phyloP scores from a whole-genome alignment of 148 eudicot species.

The Diospyros kaki region DNA sequence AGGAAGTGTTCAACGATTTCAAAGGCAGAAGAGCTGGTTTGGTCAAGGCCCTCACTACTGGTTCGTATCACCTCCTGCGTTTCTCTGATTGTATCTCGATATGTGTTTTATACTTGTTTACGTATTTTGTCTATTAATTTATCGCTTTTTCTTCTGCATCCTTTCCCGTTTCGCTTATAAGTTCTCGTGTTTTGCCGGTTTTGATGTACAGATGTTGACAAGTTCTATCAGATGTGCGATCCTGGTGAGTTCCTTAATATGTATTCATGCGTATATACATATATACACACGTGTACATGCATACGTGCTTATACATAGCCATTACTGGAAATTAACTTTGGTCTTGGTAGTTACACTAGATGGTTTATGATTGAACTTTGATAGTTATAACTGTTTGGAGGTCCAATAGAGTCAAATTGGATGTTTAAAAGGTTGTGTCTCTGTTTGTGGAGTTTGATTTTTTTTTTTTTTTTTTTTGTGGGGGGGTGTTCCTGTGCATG shows the following conservation, averaged over 20 bases:
- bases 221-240: constrained; percentile 17
- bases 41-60: constrained; percentile 67
- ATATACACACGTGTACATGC: neutral
- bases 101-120: neutral
- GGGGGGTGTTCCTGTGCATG: too few species aligned
- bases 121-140: neutral
- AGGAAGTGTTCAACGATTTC: constrained; percentile 69
- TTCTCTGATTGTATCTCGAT: neutral
- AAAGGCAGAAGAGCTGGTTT: constrained; percentile 63
- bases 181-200: neutral
- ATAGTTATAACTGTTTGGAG: neutral
- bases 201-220: constrained; percentile 4
- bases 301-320: neutral
- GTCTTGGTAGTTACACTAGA: neutral
- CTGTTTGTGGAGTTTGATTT: too few species aligned
- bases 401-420: neutral
- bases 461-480: too few species aligned
- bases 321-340: neutral
- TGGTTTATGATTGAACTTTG: neutral
- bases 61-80: constrained; percentile 18
- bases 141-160: too few species aligned
- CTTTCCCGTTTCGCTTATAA: neutral
- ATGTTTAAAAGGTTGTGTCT: neutral
- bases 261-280: neutral
- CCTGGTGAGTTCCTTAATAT: constrained; percentile 11